Conservation (phyloP, 1,284 basidiomycete species). For the Fomitiporia mediterranea region DNA sequence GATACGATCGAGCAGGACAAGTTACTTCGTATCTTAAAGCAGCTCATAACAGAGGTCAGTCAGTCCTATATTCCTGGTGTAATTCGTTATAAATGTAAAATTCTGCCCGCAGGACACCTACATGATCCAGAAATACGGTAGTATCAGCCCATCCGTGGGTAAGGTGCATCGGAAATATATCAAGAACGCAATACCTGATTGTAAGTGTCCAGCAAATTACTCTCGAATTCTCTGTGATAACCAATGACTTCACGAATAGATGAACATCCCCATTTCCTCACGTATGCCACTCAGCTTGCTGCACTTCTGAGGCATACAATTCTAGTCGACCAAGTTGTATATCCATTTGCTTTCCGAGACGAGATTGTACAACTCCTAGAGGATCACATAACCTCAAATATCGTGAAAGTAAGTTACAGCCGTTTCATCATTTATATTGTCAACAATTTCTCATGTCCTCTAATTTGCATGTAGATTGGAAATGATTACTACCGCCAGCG, state of each 20-base stretch:
- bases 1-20: slow-evolving; percentile 93
- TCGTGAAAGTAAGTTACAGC: slow-evolving; percentile 66
- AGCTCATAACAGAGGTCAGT: slow-evolving; percentile 67
- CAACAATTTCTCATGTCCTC: neutral
- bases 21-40: slow-evolving; percentile 71
- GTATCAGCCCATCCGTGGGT: slow-evolving; percentile 47
- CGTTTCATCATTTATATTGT: slow-evolving; percentile 1
- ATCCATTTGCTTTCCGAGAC: slow-evolving; percentile 50
- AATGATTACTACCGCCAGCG: slow-evolving; percentile 76
- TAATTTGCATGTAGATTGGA: slow-evolving; percentile 57
- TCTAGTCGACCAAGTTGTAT: slow-evolving; percentile 81
- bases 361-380: slow-evolving; percentile 73
- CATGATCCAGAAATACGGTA: slow-evolving; percentile 60
- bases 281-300: slow-evolving; percentile 64
- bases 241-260: slow-evolving; percentile 35
- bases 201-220: slow-evolving; percentile 33
- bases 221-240: neutral
- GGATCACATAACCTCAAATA: slow-evolving; percentile 88
- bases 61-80: neutral
- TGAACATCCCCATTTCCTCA: slow-evolving; percentile 69
- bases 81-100: neutral
- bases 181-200: slow-evolving; percentile 62
- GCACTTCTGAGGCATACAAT: slow-evolving; percentile 68
- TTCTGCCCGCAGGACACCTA: slow-evolving; percentile 48
- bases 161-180: slow-evolving; percentile 53